These are phyloP conservation scores for Friedmanniomyces simplex DNA, from an alignment of 495 filamentous ascomycete genomes.

Conservation along the genomic window DNA sequence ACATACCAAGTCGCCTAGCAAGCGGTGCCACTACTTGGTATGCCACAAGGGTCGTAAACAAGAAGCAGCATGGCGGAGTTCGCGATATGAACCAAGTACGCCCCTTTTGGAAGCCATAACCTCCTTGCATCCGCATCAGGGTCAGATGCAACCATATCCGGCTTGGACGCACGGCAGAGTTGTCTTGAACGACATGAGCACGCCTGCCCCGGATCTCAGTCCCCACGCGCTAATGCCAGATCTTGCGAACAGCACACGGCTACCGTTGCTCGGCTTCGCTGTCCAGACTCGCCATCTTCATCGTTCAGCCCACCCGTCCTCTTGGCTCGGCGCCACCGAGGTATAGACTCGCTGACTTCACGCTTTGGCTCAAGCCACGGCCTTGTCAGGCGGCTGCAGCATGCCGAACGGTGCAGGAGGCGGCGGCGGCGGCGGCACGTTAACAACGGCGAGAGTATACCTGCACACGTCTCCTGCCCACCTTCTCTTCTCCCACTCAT, in stretches of 20 bases:
- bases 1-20: no score
- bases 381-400: neutral
- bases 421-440: neutral
- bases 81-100: neutral
- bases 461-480: neutral
- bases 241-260: neutral
- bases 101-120: neutral
- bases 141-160: neutral
- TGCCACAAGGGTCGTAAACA: no score
- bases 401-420: neutral
- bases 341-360: neutral
- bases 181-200: neutral
- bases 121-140: neutral
- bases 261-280: neutral
- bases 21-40: no score
- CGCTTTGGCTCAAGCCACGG: neutral
- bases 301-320: neutral
- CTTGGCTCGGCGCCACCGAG: neutral
- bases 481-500: neutral
- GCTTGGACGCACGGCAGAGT: neutral
- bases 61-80: no score
- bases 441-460: neutral
- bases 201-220: neutral
- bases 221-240: neutral
- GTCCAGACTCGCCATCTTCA: neutral